These are phyloP conservation scores for Pyrenula massariospora DNA, from an alignment of 495 filamentous ascomycete genomes.

Conservation along the genomic window DNA sequence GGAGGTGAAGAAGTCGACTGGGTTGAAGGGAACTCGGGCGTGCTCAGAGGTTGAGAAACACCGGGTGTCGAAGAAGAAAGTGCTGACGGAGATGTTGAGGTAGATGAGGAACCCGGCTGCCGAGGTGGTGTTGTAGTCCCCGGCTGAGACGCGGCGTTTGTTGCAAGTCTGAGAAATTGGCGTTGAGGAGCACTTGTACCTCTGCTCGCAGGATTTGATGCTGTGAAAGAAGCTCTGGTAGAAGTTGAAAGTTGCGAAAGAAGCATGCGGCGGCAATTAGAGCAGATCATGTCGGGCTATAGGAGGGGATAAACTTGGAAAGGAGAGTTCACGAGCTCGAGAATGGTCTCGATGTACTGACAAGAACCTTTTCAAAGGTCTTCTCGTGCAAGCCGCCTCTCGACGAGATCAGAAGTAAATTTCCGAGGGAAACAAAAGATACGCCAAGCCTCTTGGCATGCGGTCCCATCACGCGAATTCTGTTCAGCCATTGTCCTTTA, in stretches of 20 bases:
- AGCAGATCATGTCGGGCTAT: background rate
- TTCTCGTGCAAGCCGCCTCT: no score
- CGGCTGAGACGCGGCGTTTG: slow-evolving; percentile 29
- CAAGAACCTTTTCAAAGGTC: no score
- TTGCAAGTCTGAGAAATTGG: background rate
- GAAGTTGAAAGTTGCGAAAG: background rate
- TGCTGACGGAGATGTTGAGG: slow-evolving; percentile 27
- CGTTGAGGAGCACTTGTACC: background rate
- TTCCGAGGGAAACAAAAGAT: no score
- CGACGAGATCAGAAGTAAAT: no score
- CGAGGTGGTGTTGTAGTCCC: slow-evolving; percentile 37
- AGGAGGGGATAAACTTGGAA: background rate
- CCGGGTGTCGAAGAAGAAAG: slow-evolving; percentile 31
- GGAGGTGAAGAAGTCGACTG: slow-evolving; percentile 13
- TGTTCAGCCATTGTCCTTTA: no score
- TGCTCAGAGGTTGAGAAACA: slow-evolving; percentile 33
- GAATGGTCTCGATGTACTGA: no score
- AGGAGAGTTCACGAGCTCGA: no score
- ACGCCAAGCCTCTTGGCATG: no score
- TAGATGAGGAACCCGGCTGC: slow-evolving; percentile 16
- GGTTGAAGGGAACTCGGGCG: slow-evolving; percentile 22
- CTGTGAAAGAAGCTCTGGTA: background rate
- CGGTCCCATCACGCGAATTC: no score
- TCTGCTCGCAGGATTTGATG: background rate
- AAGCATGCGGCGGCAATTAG: background rate